Evolutionary conservation across 176 grass and related monocot genomes (phyloP), one percentile per base, ranked within the genome.

Genomic region (Triticum turgidum): DNA sequence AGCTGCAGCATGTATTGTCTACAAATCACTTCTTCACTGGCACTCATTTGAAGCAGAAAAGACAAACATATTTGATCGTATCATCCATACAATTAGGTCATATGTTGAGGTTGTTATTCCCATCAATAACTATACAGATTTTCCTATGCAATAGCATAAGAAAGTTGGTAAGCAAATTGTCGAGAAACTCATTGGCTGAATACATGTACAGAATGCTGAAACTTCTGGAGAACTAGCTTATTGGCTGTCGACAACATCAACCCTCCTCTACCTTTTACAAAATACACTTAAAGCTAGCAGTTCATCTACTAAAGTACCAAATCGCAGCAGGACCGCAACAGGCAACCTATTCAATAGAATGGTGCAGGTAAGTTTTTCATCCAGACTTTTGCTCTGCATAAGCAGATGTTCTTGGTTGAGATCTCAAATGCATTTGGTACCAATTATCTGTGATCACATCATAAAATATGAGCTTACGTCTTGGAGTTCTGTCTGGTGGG

Each of bases 61-160:
- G 83, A 98, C 96, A 81, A 93, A 83, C 73, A 93, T 95, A 92
- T 98, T 95, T 66, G 91, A 98, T 76, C 91, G 91, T n/a, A 95
- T 95, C 39, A 98, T 98, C 81, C 89, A 93, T 80, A 95, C 91
- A 67, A 94, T 98, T 86, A 92, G 89, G 76, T 90, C 93, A 85
- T 95, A 89, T 25, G 49, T 95, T 75, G 93, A 98, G 93, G 96
- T 95, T 76, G 47, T 83, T 83, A 79, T 54, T 78, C 38, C 68
- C 64, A 94, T 58, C 32, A 61, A 80, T 45, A 44, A 24, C 6
- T 59, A 73, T 72, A 29, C 10, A 9, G 5, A 2, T 83, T 73
- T 59, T 15, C 44, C 13, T 65, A 29, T 72, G 62, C 56, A 56
- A 13, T 73, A 24, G 21, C 11, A 22, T 71, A 78, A 90, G 29